A percentile compares a stretch with the other conserved stretches of the same genome.
These are phyloP conservation scores for Pseudocercospora fuligena DNA, from an alignment of 2,329 filamentous ascomycete species.

Conservation along the genomic window DNA sequence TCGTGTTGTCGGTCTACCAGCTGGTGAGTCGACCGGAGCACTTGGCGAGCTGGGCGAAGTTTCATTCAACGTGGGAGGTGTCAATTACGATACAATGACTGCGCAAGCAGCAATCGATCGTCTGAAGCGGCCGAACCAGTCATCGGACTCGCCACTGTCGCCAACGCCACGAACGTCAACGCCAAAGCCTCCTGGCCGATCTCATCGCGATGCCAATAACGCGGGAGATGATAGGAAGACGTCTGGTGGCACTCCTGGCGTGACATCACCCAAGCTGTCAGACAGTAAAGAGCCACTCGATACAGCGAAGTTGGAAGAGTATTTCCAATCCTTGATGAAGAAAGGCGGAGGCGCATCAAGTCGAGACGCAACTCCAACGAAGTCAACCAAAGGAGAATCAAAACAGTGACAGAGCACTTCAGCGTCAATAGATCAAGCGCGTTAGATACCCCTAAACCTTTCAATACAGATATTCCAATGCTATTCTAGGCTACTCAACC, in stretches of 20 bases:
- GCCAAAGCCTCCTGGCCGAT: slow-evolving; percentile 25
- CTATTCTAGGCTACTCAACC: neutral
- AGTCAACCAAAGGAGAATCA: neutral
- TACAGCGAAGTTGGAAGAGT: slow-evolving; percentile 62
- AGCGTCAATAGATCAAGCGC: neutral
- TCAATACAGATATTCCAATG: neutral
- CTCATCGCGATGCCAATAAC: slow-evolving; percentile 18
- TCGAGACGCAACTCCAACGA: slow-evolving; percentile 27
- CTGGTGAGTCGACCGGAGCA: slow-evolving; percentile 44
- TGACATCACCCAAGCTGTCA: slow-evolving; percentile 20
- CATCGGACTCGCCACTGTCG: slow-evolving; percentile 14
- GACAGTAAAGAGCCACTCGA: slow-evolving; percentile 53
- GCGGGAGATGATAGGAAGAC: neutral
- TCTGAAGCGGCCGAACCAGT: slow-evolving; percentile 33
- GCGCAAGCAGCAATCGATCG: slow-evolving; percentile 42
- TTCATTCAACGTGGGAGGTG: slow-evolving; percentile 92
- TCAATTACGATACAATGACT: slow-evolving; percentile 61
- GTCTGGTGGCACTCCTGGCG: slow-evolving; percentile 14
- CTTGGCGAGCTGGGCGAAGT: slow-evolving; percentile 41
- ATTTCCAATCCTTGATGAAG: slow-evolving; percentile 64
- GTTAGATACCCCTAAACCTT: neutral
- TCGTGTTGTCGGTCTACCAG: slow-evolving; percentile 34
- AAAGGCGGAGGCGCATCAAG: slow-evolving; percentile 46
- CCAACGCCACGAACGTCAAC: slow-evolving; percentile 23
- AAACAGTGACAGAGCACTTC: neutral